These are phyloP conservation scores for Mimosa bimucronata DNA, from an alignment of 306 rosid species.

Conservation along the genomic window DNA sequence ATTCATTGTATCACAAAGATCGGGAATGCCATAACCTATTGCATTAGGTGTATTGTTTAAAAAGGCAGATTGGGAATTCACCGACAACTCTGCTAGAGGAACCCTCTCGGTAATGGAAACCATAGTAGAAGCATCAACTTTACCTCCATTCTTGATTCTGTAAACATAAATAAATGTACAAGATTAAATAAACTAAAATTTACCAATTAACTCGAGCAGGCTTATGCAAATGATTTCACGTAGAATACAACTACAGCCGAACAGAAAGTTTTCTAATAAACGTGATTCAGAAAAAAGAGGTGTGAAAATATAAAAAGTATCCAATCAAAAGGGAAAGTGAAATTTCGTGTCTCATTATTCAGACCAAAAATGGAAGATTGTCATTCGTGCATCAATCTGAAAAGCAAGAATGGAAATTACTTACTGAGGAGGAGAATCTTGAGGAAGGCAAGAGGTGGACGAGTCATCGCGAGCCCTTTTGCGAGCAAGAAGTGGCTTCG, in stretches of 20 bases:
- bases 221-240: constrained; percentile 7
- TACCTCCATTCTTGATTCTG: constrained; percentile 46
- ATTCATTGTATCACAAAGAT: background rate
- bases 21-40: constrained; percentile 4
- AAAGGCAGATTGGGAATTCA: constrained; percentile 40
- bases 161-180: constrained; percentile 3
- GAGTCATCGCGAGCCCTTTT: constrained; percentile 66
- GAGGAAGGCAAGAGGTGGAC: constrained; percentile 20
- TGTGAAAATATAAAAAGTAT: background rate
- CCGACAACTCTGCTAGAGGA: constrained; percentile 60
- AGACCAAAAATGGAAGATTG: background rate
- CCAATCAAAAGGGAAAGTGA: background rate
- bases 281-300: background rate
- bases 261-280: background rate
- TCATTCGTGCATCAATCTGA: background rate
- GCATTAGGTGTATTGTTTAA: constrained; percentile 5
- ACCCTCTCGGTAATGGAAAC: constrained; percentile 47
- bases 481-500: constrained; percentile 70
- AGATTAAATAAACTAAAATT: background rate
- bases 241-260: background rate
- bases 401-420: background rate
- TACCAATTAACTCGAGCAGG: background rate
- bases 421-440: constrained; percentile 40
- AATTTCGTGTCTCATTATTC: background rate
- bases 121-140: constrained; percentile 31